Conservation (phyloP, 805 yeast genomes). For the Pichia cabralensis region DNA sequence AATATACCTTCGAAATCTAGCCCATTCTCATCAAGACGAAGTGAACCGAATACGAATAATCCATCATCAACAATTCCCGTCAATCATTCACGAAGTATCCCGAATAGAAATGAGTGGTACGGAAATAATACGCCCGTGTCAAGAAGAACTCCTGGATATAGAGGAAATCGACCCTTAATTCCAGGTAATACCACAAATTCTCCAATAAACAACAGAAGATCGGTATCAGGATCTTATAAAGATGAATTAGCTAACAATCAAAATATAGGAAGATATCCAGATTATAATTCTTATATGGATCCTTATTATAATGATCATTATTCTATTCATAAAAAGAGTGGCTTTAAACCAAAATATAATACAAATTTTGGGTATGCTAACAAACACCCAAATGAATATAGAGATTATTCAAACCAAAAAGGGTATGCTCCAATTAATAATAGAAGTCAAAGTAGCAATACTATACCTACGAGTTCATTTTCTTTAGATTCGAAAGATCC, state of each 20-base stretch:
- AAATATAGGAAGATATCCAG: neutral
- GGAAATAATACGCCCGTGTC: neutral
- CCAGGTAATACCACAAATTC: neutral
- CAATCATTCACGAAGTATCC: too few relatives aligned
- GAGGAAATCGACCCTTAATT: conserved; percentile 6
- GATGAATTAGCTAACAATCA: conserved; percentile 1
- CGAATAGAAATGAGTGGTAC: too few relatives aligned
- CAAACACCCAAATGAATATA: too few relatives aligned
- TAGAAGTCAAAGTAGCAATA: neutral
- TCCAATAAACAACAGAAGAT: neutral
- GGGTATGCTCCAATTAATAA: too few relatives aligned
- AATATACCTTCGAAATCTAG: neutral
- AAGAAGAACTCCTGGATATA: neutral
- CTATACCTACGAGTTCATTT: too few relatives aligned
- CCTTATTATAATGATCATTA: neutral
- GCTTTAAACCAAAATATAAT: too few relatives aligned
- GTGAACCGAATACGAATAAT: neutral
- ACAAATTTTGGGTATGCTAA: too few relatives aligned
- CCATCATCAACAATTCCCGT: neutral
- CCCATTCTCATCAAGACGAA: conserved; percentile 8
- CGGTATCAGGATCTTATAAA: conserved; percentile 1
- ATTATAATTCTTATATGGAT: conserved; percentile 1
- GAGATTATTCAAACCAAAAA: neutral
- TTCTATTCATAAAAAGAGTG: neutral
- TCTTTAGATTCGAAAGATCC: too few relatives aligned